A percentile compares a stretch with the other conserved stretches of the same genome.
These are phyloP conservation scores for Cytospora leucostoma DNA, from an alignment of 2,329 filamentous ascomycete species.

Conservation along the genomic window DNA sequence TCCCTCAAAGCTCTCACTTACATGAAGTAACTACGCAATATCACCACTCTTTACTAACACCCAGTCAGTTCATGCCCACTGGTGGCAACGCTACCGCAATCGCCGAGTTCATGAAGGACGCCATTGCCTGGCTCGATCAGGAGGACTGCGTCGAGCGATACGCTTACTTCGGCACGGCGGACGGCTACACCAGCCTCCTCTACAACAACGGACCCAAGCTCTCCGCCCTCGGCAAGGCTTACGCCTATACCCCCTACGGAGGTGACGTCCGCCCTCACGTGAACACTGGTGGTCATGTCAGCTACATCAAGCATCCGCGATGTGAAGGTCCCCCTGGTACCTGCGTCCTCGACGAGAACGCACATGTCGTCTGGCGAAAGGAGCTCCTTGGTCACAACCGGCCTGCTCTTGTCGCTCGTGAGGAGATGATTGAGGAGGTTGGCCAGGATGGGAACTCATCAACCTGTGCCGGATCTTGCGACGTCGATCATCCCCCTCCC, in stretches of 20 bases:
- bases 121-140: constrained; percentile 47
- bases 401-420: too few relatives aligned
- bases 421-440: too few relatives aligned
- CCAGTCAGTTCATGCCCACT: neutral
- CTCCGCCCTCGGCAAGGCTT: constrained; percentile 24
- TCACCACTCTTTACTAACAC: neutral
- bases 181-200: constrained; percentile 29
- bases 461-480: too few relatives aligned
- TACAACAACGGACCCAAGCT: constrained; percentile 24
- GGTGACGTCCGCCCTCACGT: neutral
- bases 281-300: neutral
- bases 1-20: too few relatives aligned
- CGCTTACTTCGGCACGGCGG: constrained; percentile 38
- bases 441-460: too few relatives aligned
- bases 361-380: too few relatives aligned
- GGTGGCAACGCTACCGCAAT: constrained; percentile 25
- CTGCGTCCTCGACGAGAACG: too few relatives aligned
- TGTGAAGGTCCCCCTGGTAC: neutral
- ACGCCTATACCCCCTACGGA: constrained; percentile 23
- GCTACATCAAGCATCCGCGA: neutral
- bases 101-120: constrained; percentile 43
- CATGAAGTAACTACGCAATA: neutral
- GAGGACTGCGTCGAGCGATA: constrained; percentile 43
- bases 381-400: too few relatives aligned
- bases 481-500: too few relatives aligned